These are phyloP conservation scores for Anthracocystis setariae DNA, from an alignment of 1,284 basidiomycete genomes.

Conservation along the genomic window DNA sequence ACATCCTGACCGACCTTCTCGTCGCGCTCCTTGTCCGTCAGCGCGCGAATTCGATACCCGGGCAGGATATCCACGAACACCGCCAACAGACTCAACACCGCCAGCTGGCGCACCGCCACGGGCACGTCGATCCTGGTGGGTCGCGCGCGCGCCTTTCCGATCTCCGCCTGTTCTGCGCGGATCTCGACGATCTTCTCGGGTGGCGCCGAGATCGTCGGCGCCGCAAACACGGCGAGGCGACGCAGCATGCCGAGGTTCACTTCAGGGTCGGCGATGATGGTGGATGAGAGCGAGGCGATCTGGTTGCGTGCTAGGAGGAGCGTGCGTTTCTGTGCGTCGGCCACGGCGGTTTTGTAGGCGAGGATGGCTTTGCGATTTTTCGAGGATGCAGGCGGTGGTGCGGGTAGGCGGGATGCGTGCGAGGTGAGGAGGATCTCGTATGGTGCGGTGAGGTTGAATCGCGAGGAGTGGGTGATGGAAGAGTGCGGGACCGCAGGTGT, in stretches of 20 bases:
- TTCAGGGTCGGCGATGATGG: slow-evolving; percentile 63
- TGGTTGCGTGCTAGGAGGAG: slow-evolving; percentile 61
- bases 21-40: slow-evolving; percentile 88
- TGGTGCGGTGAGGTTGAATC: slow-evolving; percentile 58
- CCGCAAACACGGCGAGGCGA: slow-evolving; percentile 53
- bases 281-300: slow-evolving; percentile 63
- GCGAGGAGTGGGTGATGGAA: slow-evolving; percentile 49
- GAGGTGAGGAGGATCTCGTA: slow-evolving; percentile 52
- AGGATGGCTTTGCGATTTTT: slow-evolving; percentile 17
- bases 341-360: slow-evolving; percentile 10
- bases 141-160: slow-evolving; percentile 67
- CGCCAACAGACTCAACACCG: slow-evolving; percentile 88
- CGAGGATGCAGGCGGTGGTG: neutral
- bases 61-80: slow-evolving; percentile 97
- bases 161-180: slow-evolving; percentile 56
- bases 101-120: slow-evolving; percentile 82
- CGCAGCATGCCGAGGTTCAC: slow-evolving; percentile 61
- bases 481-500: slow-evolving; percentile 18
- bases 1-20: slow-evolving; percentile 97
- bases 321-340: slow-evolving; percentile 16
- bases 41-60: slow-evolving; percentile 78
- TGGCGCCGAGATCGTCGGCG: slow-evolving; percentile 27
- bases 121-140: slow-evolving; percentile 73
- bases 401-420: slow-evolving; percentile 29
- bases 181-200: slow-evolving; percentile 41